A percentile compares a stretch with the other conserved stretches of the same genome.
Conservation (phyloP, 805 yeast genomes). For the Starmerella stigmatis region DNA sequence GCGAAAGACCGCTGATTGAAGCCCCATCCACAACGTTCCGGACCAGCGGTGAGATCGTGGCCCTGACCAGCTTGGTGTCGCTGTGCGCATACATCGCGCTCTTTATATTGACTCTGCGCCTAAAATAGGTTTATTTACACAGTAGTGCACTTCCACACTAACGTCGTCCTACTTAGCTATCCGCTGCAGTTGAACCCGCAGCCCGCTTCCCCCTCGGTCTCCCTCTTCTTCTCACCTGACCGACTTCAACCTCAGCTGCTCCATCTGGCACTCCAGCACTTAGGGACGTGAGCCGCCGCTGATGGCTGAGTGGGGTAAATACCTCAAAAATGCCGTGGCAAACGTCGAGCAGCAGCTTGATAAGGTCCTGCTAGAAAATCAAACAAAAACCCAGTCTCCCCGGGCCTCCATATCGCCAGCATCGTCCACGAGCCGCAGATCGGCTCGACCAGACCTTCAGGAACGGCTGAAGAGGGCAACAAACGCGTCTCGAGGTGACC, state of each 20-base stretch:
- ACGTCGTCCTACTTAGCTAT: no score
- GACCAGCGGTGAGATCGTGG: slow-evolving; percentile 54
- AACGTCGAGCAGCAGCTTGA: slow-evolving; percentile 35
- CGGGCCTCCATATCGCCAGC: background rate
- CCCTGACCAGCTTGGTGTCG: slow-evolving; percentile 43
- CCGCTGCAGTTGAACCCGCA: background rate
- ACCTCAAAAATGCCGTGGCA: slow-evolving; percentile 35
- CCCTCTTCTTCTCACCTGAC: no score
- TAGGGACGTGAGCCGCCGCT: no score
- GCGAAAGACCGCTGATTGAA: slow-evolving; percentile 32
- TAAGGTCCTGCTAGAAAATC: slow-evolving; percentile 30
- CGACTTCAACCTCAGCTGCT: background rate
- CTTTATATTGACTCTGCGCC: slow-evolving; percentile 32
- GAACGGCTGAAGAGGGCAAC: slow-evolving; percentile 82
- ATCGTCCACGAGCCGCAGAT: background rate
- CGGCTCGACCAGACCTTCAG: slow-evolving; percentile 54
- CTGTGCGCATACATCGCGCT: slow-evolving; percentile 42
- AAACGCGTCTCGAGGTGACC: slow-evolving; percentile 24
- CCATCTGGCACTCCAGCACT: no score
- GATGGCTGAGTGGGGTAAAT: slow-evolving; percentile 28
- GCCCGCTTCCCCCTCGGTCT: no score
- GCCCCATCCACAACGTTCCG: slow-evolving; percentile 37
- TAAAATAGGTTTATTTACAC: background rate
- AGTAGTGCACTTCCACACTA: no score
- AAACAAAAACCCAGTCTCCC: slow-evolving; percentile 1